Evolutionary conservation across 257 asterid genomes (phyloP), one percentile per base, ranked within the genome.

Genomic region (Solanum peruvianum): DNA sequence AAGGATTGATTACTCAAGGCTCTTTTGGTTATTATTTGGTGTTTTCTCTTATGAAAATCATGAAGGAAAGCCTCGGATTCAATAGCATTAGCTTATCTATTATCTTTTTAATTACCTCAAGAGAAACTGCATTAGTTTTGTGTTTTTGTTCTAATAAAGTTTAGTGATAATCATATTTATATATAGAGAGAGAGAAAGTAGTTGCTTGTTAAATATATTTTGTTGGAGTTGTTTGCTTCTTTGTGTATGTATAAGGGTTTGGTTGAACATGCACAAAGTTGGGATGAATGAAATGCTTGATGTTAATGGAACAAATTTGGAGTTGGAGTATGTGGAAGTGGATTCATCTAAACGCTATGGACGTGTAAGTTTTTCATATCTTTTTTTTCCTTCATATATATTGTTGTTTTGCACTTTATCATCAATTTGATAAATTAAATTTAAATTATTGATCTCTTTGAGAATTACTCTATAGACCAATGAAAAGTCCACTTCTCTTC

Each of bases 61-160:
- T 88, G 94, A 93, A 90, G 98, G 98, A 90, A 93, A 93, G 87
- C 98, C 95, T 91, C 98, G 94, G 93, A 94, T 94, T 82, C 85
- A 39, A 85, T 93, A 95, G 94, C 95, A 86, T 8, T 87, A 3
- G 71, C 52, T 62, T 58, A 3, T 20, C 66, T 58, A 56, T 56
- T 56, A 56, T 56, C n/a, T 18, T 56, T 56, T 6, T 37, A 37
- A 6, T 37, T 56, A 56, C 64, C 18, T 56, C 64, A 56, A 18
- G 64, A 56, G 64, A 56, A 56, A 56, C 64, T 18, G 20, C 21
- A 20, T 20, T 58, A 58, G 66, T 58, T 58, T 58, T 58, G 66
- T 58, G 21, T 20, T 71, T 70, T 71, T 71, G 14, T 39, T 33
- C 52, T 39, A 64, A 84, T 44, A 62, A 78, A 86, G 60, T 60